phyloP scores from a whole-genome alignment of 805 yeast species.

The Ogataea methylovora region DNA sequence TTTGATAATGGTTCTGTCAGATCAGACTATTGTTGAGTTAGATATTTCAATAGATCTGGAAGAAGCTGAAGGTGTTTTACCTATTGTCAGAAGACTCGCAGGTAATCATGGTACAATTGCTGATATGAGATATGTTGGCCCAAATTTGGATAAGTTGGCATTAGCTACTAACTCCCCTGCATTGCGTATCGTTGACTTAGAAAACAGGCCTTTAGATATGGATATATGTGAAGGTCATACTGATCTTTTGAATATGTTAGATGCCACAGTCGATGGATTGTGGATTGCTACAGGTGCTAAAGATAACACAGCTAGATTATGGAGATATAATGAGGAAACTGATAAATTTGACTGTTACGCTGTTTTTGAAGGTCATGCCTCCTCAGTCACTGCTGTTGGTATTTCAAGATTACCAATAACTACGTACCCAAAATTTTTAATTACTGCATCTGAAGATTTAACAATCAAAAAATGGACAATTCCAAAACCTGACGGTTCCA shows the following conservation, averaged over 20 bases:
- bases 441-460: constrained; percentile 81
- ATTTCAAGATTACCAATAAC: constrained; percentile 48
- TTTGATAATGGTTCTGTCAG: constrained; percentile 59
- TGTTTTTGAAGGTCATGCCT: constrained; percentile 77
- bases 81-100: constrained; percentile 52
- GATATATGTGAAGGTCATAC: constrained; percentile 71
- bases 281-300: constrained; percentile 94
- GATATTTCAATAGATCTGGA: constrained; percentile 16
- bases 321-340: constrained; percentile 53
- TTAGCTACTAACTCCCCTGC: constrained; percentile 93
- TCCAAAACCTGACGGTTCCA: constrained; percentile 31
- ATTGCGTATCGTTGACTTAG: constrained; percentile 63
- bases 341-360: constrained; percentile 41
- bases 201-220: constrained; percentile 50
- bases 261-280: constrained; percentile 66
- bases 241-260: constrained; percentile 77
- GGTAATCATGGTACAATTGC: constrained; percentile 97
- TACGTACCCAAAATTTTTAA: constrained; percentile 52
- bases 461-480: constrained; percentile 83
- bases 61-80: constrained; percentile 26
- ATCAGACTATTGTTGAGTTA: constrained; percentile 59
- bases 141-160: constrained; percentile 51
- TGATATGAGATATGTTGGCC: constrained; percentile 75
- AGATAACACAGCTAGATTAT: constrained; percentile 76
- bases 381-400: constrained; percentile 76